Base-by-base conservation (phyloP, 768 basidiomycete species). In the Naganishia friedmannii region DNA sequence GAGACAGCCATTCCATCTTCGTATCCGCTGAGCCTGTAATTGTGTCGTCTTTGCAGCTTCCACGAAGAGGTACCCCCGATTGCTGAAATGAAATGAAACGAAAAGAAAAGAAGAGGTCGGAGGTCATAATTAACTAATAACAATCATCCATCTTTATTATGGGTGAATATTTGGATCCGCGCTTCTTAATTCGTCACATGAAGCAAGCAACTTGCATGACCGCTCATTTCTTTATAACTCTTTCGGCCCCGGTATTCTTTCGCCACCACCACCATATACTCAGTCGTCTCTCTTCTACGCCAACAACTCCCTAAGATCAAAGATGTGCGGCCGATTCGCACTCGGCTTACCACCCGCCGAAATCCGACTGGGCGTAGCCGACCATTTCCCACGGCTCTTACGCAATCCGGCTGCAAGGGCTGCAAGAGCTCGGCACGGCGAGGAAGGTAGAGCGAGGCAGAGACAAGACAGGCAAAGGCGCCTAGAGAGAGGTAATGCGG, bases 291-390 rank as follows among this genome's bases (percentile, higher is more conserved):
- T 46, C 15, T 46, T 17, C 45, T 46, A 15, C 48, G 12, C 48
- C 48, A 51, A 51, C 48, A n/a, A 51, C 48, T 3, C 3, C 23
- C 6, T 21, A 51, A 23, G 3, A 17, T n/a, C 37, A 3, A 63
- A 56, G 34, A 70, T 70, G 69, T 70, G 69, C 23, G 69, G 69
- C 48, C 19, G 69, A 28, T 70, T 65, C 53, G 69, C 69, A n/a
- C 53, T 70, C 17, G 69, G 69, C 60, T 13, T 42, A 15, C 42
- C 42, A 42, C 42, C 42, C 42, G 42, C 42, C 26, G 51, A 65
- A 51, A 48, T 70, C 32, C 69, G 69, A 15, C 4, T 53, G 13
- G 69, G 60, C 26, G 39, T 65, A 19, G 69, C 51, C 6, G n/a
- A 65, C 34, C 60, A 65, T 53, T 65, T 70, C 37, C 63, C 58